Conservation (phyloP, 768 basidiomycete genomes). For the Calocybe indica region DNA sequence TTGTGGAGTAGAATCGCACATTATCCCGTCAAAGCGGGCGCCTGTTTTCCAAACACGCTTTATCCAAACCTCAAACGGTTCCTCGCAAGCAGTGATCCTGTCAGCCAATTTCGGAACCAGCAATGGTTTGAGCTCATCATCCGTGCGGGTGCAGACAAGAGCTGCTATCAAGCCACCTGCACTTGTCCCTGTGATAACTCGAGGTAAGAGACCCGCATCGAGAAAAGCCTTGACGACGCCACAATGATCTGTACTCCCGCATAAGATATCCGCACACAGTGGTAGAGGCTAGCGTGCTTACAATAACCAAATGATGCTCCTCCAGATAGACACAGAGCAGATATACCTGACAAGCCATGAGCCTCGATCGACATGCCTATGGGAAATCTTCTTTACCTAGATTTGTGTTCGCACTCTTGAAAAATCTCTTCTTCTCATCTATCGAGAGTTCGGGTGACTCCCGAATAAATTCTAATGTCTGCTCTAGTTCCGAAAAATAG, state of each 20-base stretch:
- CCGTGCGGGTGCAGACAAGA: slow-evolving; percentile 80
- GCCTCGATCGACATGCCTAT: not conserved
- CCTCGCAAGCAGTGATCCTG: slow-evolving; percentile 78
- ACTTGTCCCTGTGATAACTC: slow-evolving; percentile 92
- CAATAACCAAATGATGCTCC: slow-evolving; percentile 95
- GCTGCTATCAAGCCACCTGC: slow-evolving; percentile 82
- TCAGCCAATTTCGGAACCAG: slow-evolving; percentile 82
- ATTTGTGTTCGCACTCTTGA: slow-evolving; percentile 84
- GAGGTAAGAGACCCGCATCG: slow-evolving; percentile 78
- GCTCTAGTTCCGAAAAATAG: slow-evolving; percentile 75
- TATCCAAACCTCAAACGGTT: slow-evolving; percentile 64
- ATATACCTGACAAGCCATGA: slow-evolving; percentile 37
- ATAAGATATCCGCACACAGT: not conserved
- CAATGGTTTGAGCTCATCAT: slow-evolving; percentile 75
- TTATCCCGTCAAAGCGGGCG: slow-evolving; percentile 88
- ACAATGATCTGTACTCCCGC: slow-evolving; percentile 56
- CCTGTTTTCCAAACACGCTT: slow-evolving; percentile 79
- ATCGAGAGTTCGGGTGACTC: slow-evolving; percentile 64
- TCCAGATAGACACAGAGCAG: slow-evolving; percentile 92
- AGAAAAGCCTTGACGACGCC: slow-evolving; percentile 92
- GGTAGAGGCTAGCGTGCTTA: slow-evolving; percentile 25
- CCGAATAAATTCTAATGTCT: slow-evolving; percentile 70
- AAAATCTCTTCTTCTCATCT: slow-evolving; percentile 91
- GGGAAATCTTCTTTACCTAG: slow-evolving; percentile 42
- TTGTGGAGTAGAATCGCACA: slow-evolving; percentile 19